These are phyloP conservation scores for Coprinopsis sp. DNA, from an alignment of 768 basidiomycete species.

Conservation along the genomic window DNA sequence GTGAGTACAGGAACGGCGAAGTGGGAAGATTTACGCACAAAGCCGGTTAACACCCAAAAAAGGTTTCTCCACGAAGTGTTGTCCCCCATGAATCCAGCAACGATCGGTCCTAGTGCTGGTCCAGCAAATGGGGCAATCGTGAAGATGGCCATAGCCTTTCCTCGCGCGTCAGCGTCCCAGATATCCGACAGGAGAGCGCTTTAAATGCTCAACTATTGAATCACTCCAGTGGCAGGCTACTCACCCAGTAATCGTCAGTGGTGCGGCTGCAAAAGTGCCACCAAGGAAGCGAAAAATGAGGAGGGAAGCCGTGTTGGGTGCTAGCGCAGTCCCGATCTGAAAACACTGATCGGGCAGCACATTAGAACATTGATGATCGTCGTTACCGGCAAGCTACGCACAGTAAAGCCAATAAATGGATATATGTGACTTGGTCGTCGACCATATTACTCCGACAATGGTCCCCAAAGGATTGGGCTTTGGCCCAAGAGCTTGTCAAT, in stretches of 20 bases:
- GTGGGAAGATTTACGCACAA: slow-evolving; percentile 33
- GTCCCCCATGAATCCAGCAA: slow-evolving; percentile 42
- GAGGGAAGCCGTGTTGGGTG: slow-evolving; percentile 57
- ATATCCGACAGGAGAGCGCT: slow-evolving; percentile 54
- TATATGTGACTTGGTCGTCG: slow-evolving; percentile 55
- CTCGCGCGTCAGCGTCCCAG: slow-evolving; percentile 58
- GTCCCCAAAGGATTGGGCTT: slow-evolving; percentile 56
- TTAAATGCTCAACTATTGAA: not conserved
- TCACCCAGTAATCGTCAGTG: slow-evolving; percentile 65
- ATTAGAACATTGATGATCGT: not conserved
- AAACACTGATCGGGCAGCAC: slow-evolving; percentile 37
- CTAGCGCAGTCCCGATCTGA: slow-evolving; percentile 58
- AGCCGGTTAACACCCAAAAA: slow-evolving; percentile 59
- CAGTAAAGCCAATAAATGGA: slow-evolving; percentile 52
- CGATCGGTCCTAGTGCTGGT: slow-evolving; percentile 54
- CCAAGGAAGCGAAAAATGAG: slow-evolving; percentile 68
- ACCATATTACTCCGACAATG: slow-evolving; percentile 52
- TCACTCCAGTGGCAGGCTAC: slow-evolving; percentile 29
- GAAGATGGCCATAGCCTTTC: slow-evolving; percentile 63
- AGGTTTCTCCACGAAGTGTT: slow-evolving; percentile 59
- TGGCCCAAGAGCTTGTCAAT: slow-evolving; percentile 7
- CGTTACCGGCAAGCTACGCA: slow-evolving; percentile 23
- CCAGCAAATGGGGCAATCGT: slow-evolving; percentile 65
- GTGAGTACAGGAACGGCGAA: not conserved
- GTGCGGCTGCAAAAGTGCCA: slow-evolving; percentile 64